A percentile compares a stretch with the other conserved stretches of the same genome.
Conservation (phyloP, 257 asterid genomes). For the Osmanthus fragrans region DNA sequence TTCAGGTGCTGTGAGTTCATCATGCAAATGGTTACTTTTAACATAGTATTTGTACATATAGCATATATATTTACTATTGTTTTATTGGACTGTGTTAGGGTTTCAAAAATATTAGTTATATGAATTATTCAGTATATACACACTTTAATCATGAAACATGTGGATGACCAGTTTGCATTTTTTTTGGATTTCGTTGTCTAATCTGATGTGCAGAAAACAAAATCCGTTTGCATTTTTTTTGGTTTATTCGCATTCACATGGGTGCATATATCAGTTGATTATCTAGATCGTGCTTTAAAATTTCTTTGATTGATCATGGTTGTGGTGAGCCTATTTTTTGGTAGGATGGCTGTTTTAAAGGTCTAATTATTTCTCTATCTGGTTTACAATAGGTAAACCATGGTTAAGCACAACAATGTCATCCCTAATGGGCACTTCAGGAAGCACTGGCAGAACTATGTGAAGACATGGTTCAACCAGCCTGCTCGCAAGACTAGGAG, state of each 20-base stretch:
- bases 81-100: neutral
- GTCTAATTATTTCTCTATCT: neutral
- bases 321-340: neutral
- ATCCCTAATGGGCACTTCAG: conserved; percentile 72
- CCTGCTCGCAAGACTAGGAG: conserved; percentile 82
- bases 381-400: conserved; percentile 40
- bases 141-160: neutral
- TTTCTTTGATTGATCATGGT: neutral
- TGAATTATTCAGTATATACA: neutral
- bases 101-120: neutral
- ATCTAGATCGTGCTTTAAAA: neutral
- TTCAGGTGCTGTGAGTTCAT: no score
- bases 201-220: neutral
- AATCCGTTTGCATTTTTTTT: no score
- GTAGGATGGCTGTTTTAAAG: neutral
- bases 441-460: conserved; percentile 80
- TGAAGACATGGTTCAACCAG: conserved; percentile 36
- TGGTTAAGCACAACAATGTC: conserved; percentile 79
- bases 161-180: neutral
- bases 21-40: neutral
- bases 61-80: neutral
- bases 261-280: neutral
- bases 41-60: neutral
- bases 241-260: neutral
- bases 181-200: neutral